phyloP scores from a whole-genome alignment of 495 filamentous ascomycete species.

The Penicillium canescens region DNA sequence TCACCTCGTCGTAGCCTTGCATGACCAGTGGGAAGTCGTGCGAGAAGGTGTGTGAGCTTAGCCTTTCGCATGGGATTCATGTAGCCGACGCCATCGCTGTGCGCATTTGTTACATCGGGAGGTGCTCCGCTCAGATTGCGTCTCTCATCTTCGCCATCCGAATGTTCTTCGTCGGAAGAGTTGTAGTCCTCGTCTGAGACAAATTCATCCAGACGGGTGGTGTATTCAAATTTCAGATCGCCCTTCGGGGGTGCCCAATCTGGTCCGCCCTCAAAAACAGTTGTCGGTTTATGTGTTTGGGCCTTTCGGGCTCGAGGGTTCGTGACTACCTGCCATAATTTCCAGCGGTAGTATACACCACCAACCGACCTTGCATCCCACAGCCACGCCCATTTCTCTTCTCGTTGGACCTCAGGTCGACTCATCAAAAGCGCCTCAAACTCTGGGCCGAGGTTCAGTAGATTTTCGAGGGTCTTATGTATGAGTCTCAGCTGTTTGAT shows the following conservation, averaged over 20 bases:
- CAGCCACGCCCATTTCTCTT: conserved; percentile 92
- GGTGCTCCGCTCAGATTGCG: conserved; percentile 56
- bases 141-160: conserved; percentile 67
- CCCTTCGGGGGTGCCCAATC: conserved; percentile 71
- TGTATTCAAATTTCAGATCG: conserved; percentile 70
- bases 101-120: conserved; percentile 37
- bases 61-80: conserved; percentile 84
- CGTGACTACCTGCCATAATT: conserved; percentile 81
- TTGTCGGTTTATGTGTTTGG: conserved; percentile 24
- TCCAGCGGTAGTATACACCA: conserved; percentile 88
- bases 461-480: conserved; percentile 79
- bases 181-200: conserved; percentile 82
- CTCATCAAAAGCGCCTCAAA: conserved; percentile 95
- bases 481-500: conserved; percentile 80
- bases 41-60: conserved; percentile 75
- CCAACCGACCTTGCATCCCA: conserved; percentile 82
- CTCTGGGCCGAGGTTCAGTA: conserved; percentile 78
- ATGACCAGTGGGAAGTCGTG: conserved; percentile 75
- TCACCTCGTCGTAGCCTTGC: conserved; percentile 80
- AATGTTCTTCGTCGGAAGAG: conserved; percentile 85
- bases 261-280: conserved; percentile 68
- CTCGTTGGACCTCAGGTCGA: conserved; percentile 70
- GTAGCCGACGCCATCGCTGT: conserved; percentile 64
- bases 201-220: conserved; percentile 71
- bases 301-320: conserved; percentile 33